Percentiles rank a stretch among this genome's conserved stretches.
These are phyloP conservation scores for Wallacemonas sp. DNA, from an alignment of 208 protist genomes.

Conservation along the genomic window DNA sequence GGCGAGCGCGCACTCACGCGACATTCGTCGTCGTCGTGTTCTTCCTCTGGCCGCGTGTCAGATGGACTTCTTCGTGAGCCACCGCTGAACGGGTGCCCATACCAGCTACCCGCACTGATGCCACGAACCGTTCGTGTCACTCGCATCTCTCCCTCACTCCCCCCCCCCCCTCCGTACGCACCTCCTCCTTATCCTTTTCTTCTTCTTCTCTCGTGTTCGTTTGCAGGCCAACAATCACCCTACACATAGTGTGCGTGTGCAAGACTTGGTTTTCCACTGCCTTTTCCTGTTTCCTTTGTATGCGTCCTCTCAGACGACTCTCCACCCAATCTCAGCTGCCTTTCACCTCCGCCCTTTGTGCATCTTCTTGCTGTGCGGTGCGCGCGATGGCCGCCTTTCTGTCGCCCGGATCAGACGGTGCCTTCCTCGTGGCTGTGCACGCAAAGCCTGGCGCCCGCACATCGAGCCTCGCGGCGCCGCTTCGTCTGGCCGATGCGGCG, in stretches of 20 bases:
- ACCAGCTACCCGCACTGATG: too few species aligned
- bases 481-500: conserved; percentile 23
- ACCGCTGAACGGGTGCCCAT: too few species aligned
- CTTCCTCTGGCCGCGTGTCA: too few species aligned
- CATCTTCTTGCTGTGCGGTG: conserved; percentile 6
- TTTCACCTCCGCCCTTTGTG: too few species aligned
- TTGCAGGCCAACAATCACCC: neutral
- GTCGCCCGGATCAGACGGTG: conserved; percentile 36
- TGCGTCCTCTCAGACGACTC: neutral
- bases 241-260: neutral
- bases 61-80: too few species aligned
- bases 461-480: conserved; percentile 38
- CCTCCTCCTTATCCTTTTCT: neutral
- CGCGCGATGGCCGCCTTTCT: conserved; percentile 54
- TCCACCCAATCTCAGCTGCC: too few species aligned
- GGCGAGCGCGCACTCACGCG: too few species aligned
- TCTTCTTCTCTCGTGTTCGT: neutral
- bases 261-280: neutral
- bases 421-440: conserved; percentile 55
- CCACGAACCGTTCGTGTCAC: neutral
- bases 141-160: neutral
- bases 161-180: neutral
- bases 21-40: too few species aligned
- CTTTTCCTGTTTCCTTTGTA: neutral
- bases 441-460: conserved; percentile 73